These are phyloP conservation scores for Leptodermis oblonga DNA, from an alignment of 257 asterid genomes.

Conservation along the genomic window DNA sequence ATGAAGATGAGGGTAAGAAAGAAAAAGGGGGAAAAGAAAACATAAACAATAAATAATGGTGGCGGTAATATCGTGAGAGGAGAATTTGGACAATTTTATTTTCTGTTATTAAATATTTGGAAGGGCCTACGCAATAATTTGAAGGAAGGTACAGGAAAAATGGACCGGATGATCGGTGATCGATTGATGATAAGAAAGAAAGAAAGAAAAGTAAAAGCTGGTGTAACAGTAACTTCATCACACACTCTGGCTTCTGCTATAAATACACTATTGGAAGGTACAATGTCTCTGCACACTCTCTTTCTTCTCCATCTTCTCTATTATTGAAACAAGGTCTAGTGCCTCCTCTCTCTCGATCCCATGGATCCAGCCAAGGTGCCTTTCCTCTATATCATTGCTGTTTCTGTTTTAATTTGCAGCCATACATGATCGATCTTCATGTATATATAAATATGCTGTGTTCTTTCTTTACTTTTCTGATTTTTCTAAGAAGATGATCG, in stretches of 20 bases:
- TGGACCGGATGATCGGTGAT: not conserved
- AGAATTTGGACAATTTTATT: not conserved
- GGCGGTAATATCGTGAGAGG: not conserved
- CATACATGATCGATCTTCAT: not conserved
- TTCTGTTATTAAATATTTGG: too few species aligned
- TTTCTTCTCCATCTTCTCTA: not conserved
- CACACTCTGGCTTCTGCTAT: not conserved
- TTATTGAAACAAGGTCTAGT: not conserved
- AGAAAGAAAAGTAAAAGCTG: not conserved
- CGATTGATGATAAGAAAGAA: not conserved
- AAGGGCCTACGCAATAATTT: too few species aligned
- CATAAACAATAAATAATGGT: too few species aligned
- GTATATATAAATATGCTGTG: too few species aligned
- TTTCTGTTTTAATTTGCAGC: not conserved
- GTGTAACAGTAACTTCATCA: not conserved
- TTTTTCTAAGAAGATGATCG: too few species aligned
- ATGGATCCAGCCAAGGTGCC: conserved; percentile 2
- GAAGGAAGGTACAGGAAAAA: too few species aligned
- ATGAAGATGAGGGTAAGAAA: too few species aligned
- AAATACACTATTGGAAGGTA: not conserved
- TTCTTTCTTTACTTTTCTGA: too few species aligned
- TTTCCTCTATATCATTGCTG: too few species aligned
- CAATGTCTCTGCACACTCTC: not conserved
- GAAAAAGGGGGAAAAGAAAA: too few species aligned
- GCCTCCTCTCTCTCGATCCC: not conserved